Evolutionary conservation across 768 basidiomycete genomes (phyloP).

Genomic region (Candolleomyces eurysporus): DNA sequence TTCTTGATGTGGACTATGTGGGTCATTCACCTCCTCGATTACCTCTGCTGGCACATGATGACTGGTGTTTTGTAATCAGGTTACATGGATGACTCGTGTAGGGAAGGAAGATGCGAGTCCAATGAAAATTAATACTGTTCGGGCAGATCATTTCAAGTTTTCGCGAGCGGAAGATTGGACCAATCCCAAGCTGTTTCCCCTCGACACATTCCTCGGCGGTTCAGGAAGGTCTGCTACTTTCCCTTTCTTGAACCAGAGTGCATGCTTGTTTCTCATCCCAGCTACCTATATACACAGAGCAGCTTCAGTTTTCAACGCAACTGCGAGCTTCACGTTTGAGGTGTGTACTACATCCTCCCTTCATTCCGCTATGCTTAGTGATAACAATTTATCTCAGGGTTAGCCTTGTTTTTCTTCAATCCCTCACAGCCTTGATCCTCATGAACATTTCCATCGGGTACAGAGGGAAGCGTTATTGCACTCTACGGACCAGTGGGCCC

Average conservation of each 20-base stretch:
- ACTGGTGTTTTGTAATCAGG: constrained; percentile 15
- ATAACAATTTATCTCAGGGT: background rate
- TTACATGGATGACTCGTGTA: constrained; percentile 29
- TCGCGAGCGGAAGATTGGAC: background rate
- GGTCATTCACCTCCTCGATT: constrained; percentile 12
- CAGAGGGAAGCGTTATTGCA: constrained; percentile 5
- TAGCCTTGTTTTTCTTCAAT: constrained; percentile 18
- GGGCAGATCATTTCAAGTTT: constrained; percentile 15
- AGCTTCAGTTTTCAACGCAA: background rate
- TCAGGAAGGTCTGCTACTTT: background rate
- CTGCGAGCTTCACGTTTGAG: background rate
- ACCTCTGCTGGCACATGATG: background rate
- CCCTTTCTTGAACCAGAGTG: too few species aligned
- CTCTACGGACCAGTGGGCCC: constrained; percentile 4
- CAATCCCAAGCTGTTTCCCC: background rate
- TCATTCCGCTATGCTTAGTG: background rate
- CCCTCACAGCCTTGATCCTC: background rate
- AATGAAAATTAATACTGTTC: constrained; percentile 19
- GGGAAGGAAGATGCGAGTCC: constrained; percentile 20
- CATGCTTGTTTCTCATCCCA: background rate
- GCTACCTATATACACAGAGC: background rate
- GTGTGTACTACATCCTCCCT: background rate
- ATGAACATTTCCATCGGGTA: constrained; percentile 29
- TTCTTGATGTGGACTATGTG: constrained; percentile 50
- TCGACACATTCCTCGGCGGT: background rate